Base-by-base conservation (phyloP, 331 rosid genomes). In the Saraca asoca region DNA sequence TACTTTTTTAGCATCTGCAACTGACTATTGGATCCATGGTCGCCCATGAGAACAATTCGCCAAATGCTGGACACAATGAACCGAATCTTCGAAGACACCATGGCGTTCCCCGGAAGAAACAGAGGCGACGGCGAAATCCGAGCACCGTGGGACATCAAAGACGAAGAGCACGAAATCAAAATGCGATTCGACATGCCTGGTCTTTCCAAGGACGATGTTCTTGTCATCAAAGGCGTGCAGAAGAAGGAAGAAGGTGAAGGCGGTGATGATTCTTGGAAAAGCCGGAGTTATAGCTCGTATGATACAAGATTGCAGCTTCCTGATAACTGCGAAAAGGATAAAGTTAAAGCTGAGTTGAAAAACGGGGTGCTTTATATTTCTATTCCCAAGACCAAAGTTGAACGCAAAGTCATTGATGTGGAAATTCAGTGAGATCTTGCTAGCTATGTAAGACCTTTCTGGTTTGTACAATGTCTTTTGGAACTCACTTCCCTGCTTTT, bases 131-230 rank as follows among this genome's bases (percentile, higher is more conserved):
- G 90, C 0, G 85, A 81, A 14, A 41, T 83, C 2, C 82, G 95
- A 3, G 60, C 85, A 0, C 90, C 95, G 0, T 87, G 95, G 96
- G 92, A 91, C 57, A 80, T 89, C 51, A 75, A 80, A 73, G 95
- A 91, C 1, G 84, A 82, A 4, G 95, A 91, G 35, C 41, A 87
- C 2, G 88, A 87, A 66, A 79, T 91, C 66, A 85, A 48, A 64
- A 72, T 89, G 87, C 66, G 96, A 56, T 83, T 87, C 20, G 96
- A 91, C 86, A 85, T 91, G 92, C 98, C 96, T 0, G 98, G 98
- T 29, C 83, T 91, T 0, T 79, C 88, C 7, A 91, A 87, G 65
- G 91, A 87, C 29, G 85, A 89, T 57, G 75, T 87, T 14, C 89
- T 91, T 54, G 83, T 83, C 9, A 79, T 89, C 13, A 82, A 62